phyloP scores from a whole-genome alignment of 2,329 filamentous ascomycete genomes.

The Dendrostoma leiphaemia region DNA sequence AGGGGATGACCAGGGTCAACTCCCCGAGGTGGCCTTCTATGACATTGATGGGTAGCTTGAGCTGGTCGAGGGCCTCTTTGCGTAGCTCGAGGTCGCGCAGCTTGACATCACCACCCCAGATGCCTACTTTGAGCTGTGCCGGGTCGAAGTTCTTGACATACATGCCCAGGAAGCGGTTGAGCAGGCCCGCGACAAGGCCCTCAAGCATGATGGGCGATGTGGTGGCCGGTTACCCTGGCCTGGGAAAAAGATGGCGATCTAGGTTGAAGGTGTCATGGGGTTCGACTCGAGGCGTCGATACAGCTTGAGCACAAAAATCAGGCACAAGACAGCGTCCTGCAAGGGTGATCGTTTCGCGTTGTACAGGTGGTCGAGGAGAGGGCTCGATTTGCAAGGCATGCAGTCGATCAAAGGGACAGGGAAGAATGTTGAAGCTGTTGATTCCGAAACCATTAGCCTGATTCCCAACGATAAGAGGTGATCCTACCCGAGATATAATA shows the following conservation, averaged over 20 bases:
- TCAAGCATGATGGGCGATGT: slow-evolving; percentile 78
- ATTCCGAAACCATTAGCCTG: too few relatives aligned
- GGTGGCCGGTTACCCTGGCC: slow-evolving; percentile 70
- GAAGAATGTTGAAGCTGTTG: too few relatives aligned
- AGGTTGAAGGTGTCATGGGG: slow-evolving; percentile 11
- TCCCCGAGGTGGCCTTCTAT: slow-evolving; percentile 91
- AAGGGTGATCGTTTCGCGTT: too few relatives aligned
- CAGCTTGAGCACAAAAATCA: background rate
- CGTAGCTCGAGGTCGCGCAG: slow-evolving; percentile 89
- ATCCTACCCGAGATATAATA: too few relatives aligned
- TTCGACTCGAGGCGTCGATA: background rate
- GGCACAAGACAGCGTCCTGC: background rate
- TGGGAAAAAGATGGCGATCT: slow-evolving; percentile 34
- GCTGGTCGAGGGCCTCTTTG: slow-evolving; percentile 92
- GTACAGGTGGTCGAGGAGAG: too few relatives aligned
- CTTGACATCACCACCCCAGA: slow-evolving; percentile 98
- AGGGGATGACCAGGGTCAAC: slow-evolving; percentile 90
- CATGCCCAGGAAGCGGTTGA: slow-evolving; percentile 99
- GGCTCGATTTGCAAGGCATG: too few relatives aligned
- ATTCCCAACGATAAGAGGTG: too few relatives aligned
- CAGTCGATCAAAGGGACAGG: too few relatives aligned
- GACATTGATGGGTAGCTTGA: slow-evolving; percentile 95
- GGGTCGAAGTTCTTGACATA: slow-evolving; percentile 99
- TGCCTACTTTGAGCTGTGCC: slow-evolving; percentile 95
- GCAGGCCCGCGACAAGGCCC: slow-evolving; percentile 90